phyloP scores from a whole-genome alignment of 2,329 filamentous ascomycete genomes.

The Mycosphaerella sp. region DNA sequence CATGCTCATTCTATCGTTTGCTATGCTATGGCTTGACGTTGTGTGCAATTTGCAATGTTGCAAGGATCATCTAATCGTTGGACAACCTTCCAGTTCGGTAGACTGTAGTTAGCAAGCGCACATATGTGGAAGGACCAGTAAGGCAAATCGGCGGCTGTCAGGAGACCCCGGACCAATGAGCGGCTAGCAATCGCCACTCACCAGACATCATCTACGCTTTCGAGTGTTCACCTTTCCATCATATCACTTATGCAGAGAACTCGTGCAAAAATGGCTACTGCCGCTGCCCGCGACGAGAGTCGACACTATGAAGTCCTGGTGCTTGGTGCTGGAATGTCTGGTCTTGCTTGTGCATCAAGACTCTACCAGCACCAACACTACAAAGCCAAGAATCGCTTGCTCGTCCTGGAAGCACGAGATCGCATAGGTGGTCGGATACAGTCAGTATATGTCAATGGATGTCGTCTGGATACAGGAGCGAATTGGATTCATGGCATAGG shows the following conservation, averaged over 20 bases:
- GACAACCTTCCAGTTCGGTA: too few relatives aligned
- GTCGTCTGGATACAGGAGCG: conserved; percentile 24
- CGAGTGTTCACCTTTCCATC: not conserved
- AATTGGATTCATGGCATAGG: conserved; percentile 29
- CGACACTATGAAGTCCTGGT: conserved; percentile 14
- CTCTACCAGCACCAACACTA: conserved; percentile 16
- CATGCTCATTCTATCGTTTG: too few relatives aligned
- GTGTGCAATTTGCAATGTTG: too few relatives aligned
- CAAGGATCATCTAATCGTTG: too few relatives aligned
- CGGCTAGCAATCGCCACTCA: too few relatives aligned
- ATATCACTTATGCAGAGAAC: conserved; percentile 1
- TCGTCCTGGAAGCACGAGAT: conserved; percentile 24
- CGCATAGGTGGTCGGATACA: conserved; percentile 25
- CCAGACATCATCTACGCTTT: not conserved
- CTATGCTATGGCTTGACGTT: too few relatives aligned
- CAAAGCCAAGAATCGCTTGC: conserved; percentile 12
- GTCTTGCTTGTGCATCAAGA: conserved; percentile 22
- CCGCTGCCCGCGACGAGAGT: not conserved
- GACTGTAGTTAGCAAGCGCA: too few relatives aligned
- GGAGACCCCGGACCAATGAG: too few relatives aligned
- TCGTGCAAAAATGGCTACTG: conserved; percentile 7
- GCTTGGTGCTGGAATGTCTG: conserved; percentile 25
- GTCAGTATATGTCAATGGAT: conserved; percentile 21
- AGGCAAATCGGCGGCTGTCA: too few relatives aligned
- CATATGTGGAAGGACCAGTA: too few relatives aligned